These are phyloP conservation scores for Zea luxurians DNA, from an alignment of 176 grass and related monocot species.

Conservation along the genomic window DNA sequence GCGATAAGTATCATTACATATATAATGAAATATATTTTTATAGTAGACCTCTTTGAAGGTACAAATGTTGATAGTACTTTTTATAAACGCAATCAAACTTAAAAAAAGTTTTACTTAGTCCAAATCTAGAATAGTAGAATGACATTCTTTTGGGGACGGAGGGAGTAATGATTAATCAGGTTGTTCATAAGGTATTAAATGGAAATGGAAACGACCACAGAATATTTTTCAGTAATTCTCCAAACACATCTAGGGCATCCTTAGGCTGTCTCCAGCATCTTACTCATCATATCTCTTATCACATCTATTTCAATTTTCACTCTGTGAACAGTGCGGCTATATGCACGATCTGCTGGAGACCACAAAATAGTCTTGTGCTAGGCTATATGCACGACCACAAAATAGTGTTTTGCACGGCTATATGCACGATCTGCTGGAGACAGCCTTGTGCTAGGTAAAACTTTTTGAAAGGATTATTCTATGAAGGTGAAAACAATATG, in stretches of 20 bases:
- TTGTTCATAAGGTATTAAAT: constrained; percentile 6
- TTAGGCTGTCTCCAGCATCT: not conserved
- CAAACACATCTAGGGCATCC: not conserved
- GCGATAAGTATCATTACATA: not conserved
- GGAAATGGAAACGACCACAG: constrained; percentile 6
- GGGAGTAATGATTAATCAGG: constrained; percentile 3
- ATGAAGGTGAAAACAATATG: constrained; percentile 20
- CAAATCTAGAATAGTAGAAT: not conserved
- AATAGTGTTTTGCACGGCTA: too few relatives aligned
- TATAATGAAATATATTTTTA: not conserved
- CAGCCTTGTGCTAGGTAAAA: not conserved
- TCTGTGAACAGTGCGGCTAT: too few relatives aligned
- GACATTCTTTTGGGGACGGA: not conserved
- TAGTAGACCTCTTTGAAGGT: not conserved
- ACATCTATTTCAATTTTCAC: too few relatives aligned
- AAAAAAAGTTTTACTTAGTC: not conserved
- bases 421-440: too few relatives aligned
- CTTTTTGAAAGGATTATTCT: constrained; percentile 2
- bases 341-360: too few relatives aligned
- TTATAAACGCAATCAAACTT: not conserved
- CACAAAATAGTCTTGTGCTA: too few relatives aligned
- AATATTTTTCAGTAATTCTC: not conserved
- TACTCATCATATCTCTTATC: too few relatives aligned
- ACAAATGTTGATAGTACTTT: not conserved
- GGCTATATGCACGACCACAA: too few relatives aligned